These are phyloP conservation scores for Mycoemilia scoparia DNA, from an alignment of 192 early-diverging fungal genomes.

Conservation along the genomic window DNA sequence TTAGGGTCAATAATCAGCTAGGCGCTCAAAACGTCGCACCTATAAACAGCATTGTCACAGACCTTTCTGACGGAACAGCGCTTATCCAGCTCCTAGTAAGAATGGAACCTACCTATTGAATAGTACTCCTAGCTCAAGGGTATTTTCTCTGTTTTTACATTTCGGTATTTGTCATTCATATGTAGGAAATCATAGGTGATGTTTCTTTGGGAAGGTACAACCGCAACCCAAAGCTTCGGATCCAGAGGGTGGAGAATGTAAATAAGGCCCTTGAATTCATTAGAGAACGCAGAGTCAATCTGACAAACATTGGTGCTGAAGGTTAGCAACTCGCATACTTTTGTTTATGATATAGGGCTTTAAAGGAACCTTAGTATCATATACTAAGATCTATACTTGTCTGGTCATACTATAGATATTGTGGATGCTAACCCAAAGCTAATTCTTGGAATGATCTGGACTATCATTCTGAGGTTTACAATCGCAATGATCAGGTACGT, in stretches of 20 bases:
- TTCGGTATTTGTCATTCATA: no score
- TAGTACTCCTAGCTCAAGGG: conserved; percentile 1
- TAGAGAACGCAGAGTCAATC: conserved; percentile 55
- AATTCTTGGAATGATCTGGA: conserved; percentile 92
- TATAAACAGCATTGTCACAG: conserved; percentile 33
- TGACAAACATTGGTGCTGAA: conserved; percentile 95
- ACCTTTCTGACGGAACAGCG: conserved; percentile 45
- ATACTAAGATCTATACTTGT: conserved; percentile 7
- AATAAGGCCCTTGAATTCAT: conserved; percentile 92
- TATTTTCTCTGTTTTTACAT: conserved; percentile 5
- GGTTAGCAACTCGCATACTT: no score
- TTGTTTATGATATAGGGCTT: no score
- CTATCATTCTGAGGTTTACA: conserved; percentile 88
- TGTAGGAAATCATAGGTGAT: conserved; percentile 94
- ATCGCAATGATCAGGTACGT: conserved; percentile 92
- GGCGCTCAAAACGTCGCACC: conserved; percentile 26
- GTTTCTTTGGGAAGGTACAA: conserved; percentile 72
- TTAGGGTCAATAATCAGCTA: conserved; percentile 64
- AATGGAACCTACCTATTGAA: conserved; percentile 9
- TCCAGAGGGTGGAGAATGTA: conserved; percentile 90
- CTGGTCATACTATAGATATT: no score
- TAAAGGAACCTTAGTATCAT: no score
- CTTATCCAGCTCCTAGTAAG: conserved; percentile 49
- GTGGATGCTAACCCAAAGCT: conserved; percentile 83
- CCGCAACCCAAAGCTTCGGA: conserved; percentile 71